phyloP scores from a whole-genome alignment of 2,329 filamentous ascomycete species.

The Colletotrichum liaoningense region DNA sequence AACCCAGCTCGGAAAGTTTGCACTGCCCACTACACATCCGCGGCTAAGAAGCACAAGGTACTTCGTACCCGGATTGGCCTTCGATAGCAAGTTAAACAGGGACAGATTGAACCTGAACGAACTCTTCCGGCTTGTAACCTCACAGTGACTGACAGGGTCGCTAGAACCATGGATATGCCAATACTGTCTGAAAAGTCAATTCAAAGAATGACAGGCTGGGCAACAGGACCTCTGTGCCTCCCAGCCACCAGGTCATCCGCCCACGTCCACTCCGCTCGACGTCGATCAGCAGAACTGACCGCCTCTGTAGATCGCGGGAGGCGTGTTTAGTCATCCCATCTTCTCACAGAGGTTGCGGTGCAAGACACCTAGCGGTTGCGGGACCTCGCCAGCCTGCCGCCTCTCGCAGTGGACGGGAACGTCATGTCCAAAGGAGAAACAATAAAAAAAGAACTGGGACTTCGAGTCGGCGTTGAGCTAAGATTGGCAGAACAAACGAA shows the following conservation, averaged over 20 bases:
- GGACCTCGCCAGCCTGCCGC: neutral
- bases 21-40: neutral
- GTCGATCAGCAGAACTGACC: conserved; percentile 19
- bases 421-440: neutral
- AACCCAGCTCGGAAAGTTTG: neutral
- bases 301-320: conserved; percentile 15
- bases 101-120: neutral
- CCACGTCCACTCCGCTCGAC: neutral
- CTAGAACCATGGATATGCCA: neutral
- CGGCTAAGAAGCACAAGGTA: neutral
- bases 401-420: neutral
- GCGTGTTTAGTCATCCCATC: neutral
- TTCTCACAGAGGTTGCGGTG: neutral
- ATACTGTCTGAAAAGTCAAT: conserved; percentile 17
- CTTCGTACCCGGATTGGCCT: neutral
- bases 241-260: neutral
- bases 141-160: neutral
- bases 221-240: neutral
- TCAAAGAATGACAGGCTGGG: neutral
- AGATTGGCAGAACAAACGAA: neutral
- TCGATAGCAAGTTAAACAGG: neutral
- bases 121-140: neutral
- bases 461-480: neutral
- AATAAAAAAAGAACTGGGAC: neutral
- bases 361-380: neutral